phyloP scores from a whole-genome alignment of 257 asterid species.

The Salvia rosmarinus region DNA sequence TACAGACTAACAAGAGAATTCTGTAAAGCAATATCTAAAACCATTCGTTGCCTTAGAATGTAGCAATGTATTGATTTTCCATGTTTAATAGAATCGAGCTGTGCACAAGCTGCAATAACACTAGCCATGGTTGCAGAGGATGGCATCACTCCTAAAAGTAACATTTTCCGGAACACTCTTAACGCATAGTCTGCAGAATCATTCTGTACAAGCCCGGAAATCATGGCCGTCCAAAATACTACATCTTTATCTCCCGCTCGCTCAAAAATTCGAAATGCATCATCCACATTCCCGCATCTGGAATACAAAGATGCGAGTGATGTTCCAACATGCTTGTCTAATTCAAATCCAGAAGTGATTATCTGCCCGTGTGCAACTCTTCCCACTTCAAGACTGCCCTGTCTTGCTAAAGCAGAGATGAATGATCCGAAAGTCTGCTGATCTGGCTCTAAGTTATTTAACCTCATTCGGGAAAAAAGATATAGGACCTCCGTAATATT shows the following conservation, averaged over 20 bases:
- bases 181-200: constrained; percentile 65
- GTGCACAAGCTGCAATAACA: constrained; percentile 81
- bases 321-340: constrained; percentile 58
- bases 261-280: constrained; percentile 56
- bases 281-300: constrained; percentile 57
- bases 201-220: constrained; percentile 45
- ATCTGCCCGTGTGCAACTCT: constrained; percentile 65
- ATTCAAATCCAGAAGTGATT: constrained; percentile 50
- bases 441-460: constrained; percentile 56
- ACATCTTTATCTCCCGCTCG: constrained; percentile 60
- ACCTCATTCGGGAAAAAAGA: constrained; percentile 57
- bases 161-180: constrained; percentile 56
- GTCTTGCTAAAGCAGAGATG: constrained; percentile 57
- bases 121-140: constrained; percentile 71
- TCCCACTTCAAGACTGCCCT: constrained; percentile 53
- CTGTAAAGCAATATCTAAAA: constrained; percentile 51
- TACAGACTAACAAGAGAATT: constrained; percentile 81
- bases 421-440: constrained; percentile 68
- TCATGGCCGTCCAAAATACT: constrained; percentile 30
- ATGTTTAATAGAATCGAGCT: constrained; percentile 53
- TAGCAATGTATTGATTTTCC: constrained; percentile 75
- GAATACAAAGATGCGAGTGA: constrained; percentile 66
- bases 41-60: constrained; percentile 56
- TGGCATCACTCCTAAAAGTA: constrained; percentile 50
- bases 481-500: constrained; percentile 45